Base-by-base conservation (phyloP, 2,329 filamentous ascomycete species). In the Calonectria montana region DNA sequence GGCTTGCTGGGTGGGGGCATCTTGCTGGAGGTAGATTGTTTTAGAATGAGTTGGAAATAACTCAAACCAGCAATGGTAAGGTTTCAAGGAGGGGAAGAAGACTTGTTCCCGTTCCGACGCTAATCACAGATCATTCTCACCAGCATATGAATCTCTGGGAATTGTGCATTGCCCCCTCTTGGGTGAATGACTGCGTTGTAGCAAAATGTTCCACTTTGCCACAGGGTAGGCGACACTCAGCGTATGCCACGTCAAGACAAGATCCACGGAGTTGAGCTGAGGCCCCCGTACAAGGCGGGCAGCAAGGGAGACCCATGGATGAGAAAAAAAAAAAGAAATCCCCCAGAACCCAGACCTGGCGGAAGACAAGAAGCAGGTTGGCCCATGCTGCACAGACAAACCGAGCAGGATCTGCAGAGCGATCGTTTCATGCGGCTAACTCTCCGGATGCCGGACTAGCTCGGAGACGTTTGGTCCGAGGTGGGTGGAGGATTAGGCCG, bases 361-460 rank as follows among this genome's bases (percentile, higher is more conserved):
- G 37, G 35, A 39, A 59, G 53, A 59, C 21, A 21, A 59, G 12
- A 59, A 59, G 53, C 53, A 59, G 53, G 31, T 59, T 37, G 53
- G 31, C 13, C 9, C 31, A 35, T 18, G 27, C n/a, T 39, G 53
- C 31, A 35, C 53, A 37, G 53, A 23, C 53, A 39, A 37, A 59
- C 31, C 35, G 53, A 59, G 53, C 53, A 59, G 53, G 53, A 59
- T 59, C 53, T 59, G 53, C 53, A 59, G 23, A 59, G 53, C 53
- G 53, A 59, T 59, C 53, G 53, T 59, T 59, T 59, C 53, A 59
- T 62, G 57, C 25, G 37, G 57, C 57, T 62, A 62, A 62, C 39
- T 12, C 37, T 62, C 57, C 57, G 39, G 57, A 62, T 62, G 37
- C 57, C 57, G 57, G 39, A 45, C 57, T 62, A 62, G 57, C 39